phyloP scores from a whole-genome alignment of 257 asterid genomes.

The Salvia splendens region DNA sequence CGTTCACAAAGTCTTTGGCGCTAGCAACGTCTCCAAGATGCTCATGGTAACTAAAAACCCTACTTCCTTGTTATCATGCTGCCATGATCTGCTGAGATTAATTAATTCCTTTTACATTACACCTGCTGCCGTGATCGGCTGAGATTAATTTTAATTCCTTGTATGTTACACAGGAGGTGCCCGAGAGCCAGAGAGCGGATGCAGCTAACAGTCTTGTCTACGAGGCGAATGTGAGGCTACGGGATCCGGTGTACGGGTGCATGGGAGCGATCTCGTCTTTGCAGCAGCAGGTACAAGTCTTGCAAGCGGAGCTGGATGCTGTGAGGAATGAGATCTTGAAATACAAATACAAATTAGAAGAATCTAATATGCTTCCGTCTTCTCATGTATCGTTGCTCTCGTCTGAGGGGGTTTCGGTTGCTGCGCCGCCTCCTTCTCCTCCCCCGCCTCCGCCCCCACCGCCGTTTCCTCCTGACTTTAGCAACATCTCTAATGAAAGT shows the following conservation, averaged over 20 bases:
- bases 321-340: constrained; percentile 60
- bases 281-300: constrained; percentile 63
- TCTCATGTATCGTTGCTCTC: constrained; percentile 44
- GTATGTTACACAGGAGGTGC: constrained; percentile 55
- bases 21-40: constrained; percentile 94
- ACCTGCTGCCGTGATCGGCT: constrained; percentile 9
- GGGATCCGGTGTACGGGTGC: constrained; percentile 91
- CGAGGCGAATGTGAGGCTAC: constrained; percentile 77
- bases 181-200: constrained; percentile 74
- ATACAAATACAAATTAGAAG: constrained; percentile 46
- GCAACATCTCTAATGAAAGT: constrained; percentile 49
- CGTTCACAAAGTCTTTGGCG: constrained; percentile 89
- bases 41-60: constrained; percentile 55
- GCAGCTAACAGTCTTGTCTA: constrained; percentile 82
- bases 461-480: constrained; percentile 47
- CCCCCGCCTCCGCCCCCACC: constrained; percentile 36
- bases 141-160: no score
- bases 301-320: constrained; percentile 60
- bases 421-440: constrained; percentile 24
- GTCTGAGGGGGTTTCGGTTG: constrained; percentile 47
- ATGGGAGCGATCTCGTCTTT: constrained; percentile 76
- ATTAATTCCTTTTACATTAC: no score
- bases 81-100: no score
- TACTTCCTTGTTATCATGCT: background rate
- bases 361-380: constrained; percentile 38